phyloP scores from a whole-genome alignment of 768 basidiomycete genomes.

The Ephemerocybe angulata region DNA sequence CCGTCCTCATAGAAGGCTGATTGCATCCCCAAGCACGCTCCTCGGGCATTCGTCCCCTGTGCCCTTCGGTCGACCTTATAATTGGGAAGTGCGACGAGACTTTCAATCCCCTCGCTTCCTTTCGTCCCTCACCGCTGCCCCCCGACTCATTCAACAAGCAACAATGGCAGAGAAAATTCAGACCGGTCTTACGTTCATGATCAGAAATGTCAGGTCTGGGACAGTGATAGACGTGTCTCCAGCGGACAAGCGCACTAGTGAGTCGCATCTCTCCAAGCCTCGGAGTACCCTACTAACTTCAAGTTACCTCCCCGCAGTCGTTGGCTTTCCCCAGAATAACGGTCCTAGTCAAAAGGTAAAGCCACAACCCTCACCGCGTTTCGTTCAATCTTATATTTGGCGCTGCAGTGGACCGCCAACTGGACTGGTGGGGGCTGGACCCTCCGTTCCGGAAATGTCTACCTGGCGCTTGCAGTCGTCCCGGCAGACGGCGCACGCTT shows the following conservation, averaged over 20 bases:
- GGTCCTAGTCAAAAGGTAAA: constrained; percentile 48
- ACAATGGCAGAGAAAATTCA: constrained; percentile 28
- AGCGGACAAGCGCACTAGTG: constrained; percentile 44
- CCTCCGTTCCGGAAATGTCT: constrained; percentile 41
- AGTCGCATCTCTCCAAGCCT: constrained; percentile 13
- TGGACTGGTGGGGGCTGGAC: constrained; percentile 36
- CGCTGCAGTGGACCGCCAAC: constrained; percentile 44
- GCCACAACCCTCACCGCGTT: background rate
- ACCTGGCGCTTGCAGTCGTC: constrained; percentile 38
- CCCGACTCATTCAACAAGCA: too few species aligned
- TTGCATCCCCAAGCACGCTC: too few species aligned
- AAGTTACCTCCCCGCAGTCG: constrained; percentile 36
- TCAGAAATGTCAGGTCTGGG: constrained; percentile 49
- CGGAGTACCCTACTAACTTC: background rate
- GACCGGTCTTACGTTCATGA: constrained; percentile 38
- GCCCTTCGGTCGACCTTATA: too few species aligned
- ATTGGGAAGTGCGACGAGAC: too few species aligned
- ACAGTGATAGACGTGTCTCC: constrained; percentile 58
- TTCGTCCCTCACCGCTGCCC: too few species aligned
- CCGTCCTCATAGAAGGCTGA: too few species aligned
- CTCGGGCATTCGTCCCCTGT: too few species aligned
- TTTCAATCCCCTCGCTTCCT: too few species aligned
- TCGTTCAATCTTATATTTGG: background rate
- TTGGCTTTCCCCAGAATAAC: constrained; percentile 41
- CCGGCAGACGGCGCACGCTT: constrained; percentile 38